Conservation (phyloP, 768 basidiomycete species). For the Mycena capillaripes region DNA sequence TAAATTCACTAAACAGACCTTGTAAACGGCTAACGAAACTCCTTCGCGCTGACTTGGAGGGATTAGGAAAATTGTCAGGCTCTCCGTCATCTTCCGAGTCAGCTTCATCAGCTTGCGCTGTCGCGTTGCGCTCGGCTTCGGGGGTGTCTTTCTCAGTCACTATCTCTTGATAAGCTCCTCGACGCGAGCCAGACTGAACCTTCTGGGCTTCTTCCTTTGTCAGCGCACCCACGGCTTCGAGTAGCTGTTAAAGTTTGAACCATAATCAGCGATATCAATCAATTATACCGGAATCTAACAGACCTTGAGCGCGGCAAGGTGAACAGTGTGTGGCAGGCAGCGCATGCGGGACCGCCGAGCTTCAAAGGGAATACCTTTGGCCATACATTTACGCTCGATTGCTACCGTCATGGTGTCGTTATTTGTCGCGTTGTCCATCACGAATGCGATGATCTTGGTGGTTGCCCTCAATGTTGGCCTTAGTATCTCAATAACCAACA, state of each 20-base stretch:
- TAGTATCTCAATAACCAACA: background rate
- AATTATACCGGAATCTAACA: background rate
- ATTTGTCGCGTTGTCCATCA: slow-evolving; percentile 52
- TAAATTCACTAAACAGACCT: background rate
- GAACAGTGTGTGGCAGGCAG: slow-evolving; percentile 57
- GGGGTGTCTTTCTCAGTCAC: too few species aligned
- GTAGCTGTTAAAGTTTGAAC: too few species aligned
- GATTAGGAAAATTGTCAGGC: background rate
- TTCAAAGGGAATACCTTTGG: slow-evolving; percentile 41
- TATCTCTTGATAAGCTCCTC: too few species aligned
- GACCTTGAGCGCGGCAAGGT: slow-evolving; percentile 52
- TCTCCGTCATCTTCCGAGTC: too few species aligned
- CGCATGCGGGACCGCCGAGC: slow-evolving; percentile 41
- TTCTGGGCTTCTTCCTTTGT: too few species aligned
- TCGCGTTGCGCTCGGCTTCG: too few species aligned
- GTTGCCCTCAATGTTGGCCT: background rate
- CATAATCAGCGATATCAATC: background rate
- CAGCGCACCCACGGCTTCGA: too few species aligned
- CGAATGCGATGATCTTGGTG: slow-evolving; percentile 47
- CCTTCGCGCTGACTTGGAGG: background rate
- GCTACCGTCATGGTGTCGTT: slow-evolving; percentile 50
- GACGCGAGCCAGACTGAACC: too few species aligned
- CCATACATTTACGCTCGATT: slow-evolving; percentile 35
- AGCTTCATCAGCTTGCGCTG: too few species aligned
- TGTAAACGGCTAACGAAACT: background rate